phyloP scores from a whole-genome alignment of 2,329 filamentous ascomycete genomes.

The Cladosporium sp. region DNA sequence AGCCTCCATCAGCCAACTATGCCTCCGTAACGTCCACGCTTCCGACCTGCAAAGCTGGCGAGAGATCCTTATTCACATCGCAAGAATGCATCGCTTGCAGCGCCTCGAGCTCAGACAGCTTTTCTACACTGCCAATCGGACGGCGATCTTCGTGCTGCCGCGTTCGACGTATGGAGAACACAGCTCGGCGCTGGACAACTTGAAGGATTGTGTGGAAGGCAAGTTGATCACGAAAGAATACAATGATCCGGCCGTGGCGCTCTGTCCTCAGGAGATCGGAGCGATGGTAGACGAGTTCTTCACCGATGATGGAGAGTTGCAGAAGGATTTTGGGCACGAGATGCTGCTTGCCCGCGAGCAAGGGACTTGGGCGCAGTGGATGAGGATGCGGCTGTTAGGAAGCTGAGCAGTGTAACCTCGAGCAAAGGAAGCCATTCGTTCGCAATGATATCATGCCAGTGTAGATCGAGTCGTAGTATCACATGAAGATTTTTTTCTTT shows the following conservation, averaged over 20 bases:
- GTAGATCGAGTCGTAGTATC: neutral
- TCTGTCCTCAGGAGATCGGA: neutral
- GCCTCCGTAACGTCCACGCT: neutral
- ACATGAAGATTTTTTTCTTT: neutral
- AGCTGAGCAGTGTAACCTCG: neutral
- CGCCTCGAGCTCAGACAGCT: constrained; percentile 4
- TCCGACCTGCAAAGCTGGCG: constrained; percentile 4
- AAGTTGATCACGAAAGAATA: neutral
- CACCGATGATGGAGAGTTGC: neutral
- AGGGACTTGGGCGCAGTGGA: neutral
- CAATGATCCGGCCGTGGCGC: neutral
- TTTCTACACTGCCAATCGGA: neutral
- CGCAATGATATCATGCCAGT: neutral
- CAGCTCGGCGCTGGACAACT: neutral
- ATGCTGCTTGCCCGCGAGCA: neutral
- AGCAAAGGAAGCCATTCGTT: neutral
- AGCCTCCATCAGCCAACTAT: neutral
- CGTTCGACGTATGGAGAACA: neutral
- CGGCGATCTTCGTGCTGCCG: neutral
- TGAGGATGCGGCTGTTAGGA: neutral
- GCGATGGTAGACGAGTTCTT: constrained; percentile 6
- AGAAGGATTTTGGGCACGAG: constrained; percentile 13
- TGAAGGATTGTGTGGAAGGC: neutral
- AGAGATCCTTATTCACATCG: neutral
- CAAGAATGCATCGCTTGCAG: constrained; percentile 4